Evolutionary conservation across 805 yeast genomes (phyloP).

Genomic region (Debaryomyces castellii): DNA sequence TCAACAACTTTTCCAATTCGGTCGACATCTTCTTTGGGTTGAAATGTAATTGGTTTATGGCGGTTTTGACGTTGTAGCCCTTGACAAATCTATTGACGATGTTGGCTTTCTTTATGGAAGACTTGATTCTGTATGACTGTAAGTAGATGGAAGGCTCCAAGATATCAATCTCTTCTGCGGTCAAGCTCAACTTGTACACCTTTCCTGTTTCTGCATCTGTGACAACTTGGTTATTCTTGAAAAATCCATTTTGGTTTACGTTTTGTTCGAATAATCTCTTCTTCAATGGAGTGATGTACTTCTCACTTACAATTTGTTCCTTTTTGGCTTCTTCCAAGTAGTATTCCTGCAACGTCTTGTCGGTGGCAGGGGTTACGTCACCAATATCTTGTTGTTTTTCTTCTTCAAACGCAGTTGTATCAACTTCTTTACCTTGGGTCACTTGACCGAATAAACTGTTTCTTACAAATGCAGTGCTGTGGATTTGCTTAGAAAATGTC

Average conservation of each 20-base stretch:
- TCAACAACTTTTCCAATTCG: conserved; percentile 74
- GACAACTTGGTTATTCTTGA: conserved; percentile 59
- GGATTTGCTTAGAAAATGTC: conserved; percentile 8
- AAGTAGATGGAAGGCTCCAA: conserved; percentile 87
- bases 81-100: conserved; percentile 74
- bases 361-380: conserved; percentile 29
- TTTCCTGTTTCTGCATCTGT: conserved; percentile 40
- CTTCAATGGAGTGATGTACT: conserved; percentile 71
- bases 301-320: conserved; percentile 50
- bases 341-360: conserved; percentile 46
- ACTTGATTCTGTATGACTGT: conserved; percentile 76
- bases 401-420: not conserved
- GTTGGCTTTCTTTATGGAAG: conserved; percentile 88
- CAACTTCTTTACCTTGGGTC: conserved; percentile 19
- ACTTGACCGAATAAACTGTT: conserved; percentile 32
- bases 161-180: conserved; percentile 65
- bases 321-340: conserved; percentile 43
- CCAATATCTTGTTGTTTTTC: conserved; percentile 9
- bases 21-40: conserved; percentile 74
- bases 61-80: conserved; percentile 67
- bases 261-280: conserved; percentile 59
- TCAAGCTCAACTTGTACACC: conserved; percentile 55
- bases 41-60: conserved; percentile 92
- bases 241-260: conserved; percentile 64
- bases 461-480: conserved; percentile 9